Base-by-base conservation (phyloP, 179 eudicot genomes). In the Drosera spatulata region DNA sequence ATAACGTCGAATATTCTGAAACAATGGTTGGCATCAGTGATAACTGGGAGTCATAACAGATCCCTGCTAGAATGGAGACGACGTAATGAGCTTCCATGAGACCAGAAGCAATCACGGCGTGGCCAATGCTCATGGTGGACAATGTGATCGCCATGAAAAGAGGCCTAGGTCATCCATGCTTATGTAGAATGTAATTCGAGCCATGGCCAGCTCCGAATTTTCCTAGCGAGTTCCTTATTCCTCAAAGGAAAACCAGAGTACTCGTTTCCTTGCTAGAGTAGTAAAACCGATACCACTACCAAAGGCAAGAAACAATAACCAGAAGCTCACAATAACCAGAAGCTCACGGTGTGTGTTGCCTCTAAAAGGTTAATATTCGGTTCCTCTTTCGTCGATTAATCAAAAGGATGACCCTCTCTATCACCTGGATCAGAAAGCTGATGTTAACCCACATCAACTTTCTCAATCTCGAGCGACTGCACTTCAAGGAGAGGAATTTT, bases 171-270 rank as follows among this genome's bases (percentile, higher is more conserved):
- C 83, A 88, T 43, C 85, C 79, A 65, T 66, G 78, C 5, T 40
- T 22, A 57, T 76, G 81, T 43, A 91, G 74, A 67, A 77, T 75
- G 45, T 76, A 74, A 47, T 91, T 95, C 1, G 97, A 91, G n/a
- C 85, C 41, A 61, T 85, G 88, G 40, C 96, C 97, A n/a, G 88
- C 97, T 59, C 97, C 97, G 71, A 91, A 85, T 12, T 96, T 82
- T 8, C 97, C 96, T 37, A 85, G 79, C 40, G 87, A 91, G 61
- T 91, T 91, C 90, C 89, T 83, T 10, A 91, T 91, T 67, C 97
- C 88, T 96, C 96, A 87, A 5, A 91, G 61, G 3, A 96, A 87
- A 64, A 91, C 90, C 44, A 91, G 76, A 45, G 86, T 85, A 10
- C 73, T 81, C 1, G 80, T 87, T 74, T 81, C 88, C 3, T 75